These are phyloP conservation scores for Flaveria ramosissima DNA, from an alignment of 129 eudicot genomes.

Conservation along the genomic window DNA sequence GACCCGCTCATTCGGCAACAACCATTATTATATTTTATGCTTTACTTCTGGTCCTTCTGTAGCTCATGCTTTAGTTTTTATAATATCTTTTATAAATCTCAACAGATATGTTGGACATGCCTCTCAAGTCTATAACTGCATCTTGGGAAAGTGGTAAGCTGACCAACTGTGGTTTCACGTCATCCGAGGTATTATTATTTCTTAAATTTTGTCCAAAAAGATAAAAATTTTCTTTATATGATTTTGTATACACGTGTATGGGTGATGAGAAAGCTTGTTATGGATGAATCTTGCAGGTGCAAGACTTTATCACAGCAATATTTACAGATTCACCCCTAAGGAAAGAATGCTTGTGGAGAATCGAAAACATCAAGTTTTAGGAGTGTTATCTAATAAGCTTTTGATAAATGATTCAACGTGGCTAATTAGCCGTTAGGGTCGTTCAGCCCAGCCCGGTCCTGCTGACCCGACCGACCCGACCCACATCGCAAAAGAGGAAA, in stretches of 20 bases:
- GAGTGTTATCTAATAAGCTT: background rate
- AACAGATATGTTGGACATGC: constrained; percentile 89
- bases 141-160: constrained; percentile 94
- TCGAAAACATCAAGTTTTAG: constrained; percentile 44
- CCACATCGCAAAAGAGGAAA: constrained; percentile 9
- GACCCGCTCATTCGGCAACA: too few species aligned
- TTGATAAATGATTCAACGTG: constrained; percentile 1
- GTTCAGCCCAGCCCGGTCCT: background rate
- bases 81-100: background rate
- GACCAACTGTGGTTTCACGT: constrained; percentile 55
- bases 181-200: constrained; percentile 58
- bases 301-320: constrained; percentile 79
- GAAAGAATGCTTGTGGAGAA: constrained; percentile 78
- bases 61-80: background rate
- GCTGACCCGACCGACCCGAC: background rate
- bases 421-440: background rate
- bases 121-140: constrained; percentile 83
- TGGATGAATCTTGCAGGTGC: constrained; percentile 50
- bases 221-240: background rate
- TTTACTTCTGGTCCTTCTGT: background rate
- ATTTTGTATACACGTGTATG: background rate
- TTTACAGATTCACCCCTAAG: constrained; percentile 86
- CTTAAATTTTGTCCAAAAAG: background rate
- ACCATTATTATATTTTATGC: too few species aligned
- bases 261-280: background rate